phyloP scores from a whole-genome alignment of 2,329 filamentous ascomycete genomes.

The Scedosporium boydii region DNA sequence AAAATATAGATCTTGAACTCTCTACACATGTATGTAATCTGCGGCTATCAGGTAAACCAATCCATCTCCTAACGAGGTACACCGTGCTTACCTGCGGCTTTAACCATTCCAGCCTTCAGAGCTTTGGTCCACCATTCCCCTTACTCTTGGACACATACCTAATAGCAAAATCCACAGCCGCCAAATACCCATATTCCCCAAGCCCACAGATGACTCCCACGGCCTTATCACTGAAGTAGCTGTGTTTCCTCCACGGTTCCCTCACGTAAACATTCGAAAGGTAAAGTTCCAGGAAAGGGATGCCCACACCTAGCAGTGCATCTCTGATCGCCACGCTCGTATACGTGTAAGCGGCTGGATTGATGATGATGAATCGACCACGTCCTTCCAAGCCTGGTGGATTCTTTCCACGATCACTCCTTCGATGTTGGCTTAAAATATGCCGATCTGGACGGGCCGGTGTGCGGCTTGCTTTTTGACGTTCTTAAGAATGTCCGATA shows the following conservation, averaged over 20 bases:
- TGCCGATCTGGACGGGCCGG: constrained; percentile 38
- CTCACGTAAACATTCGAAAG: constrained; percentile 65
- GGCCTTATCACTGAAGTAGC: constrained; percentile 68
- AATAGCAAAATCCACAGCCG: constrained; percentile 48
- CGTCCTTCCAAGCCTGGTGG: constrained; percentile 48
- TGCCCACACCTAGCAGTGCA: constrained; percentile 56
- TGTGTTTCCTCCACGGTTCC: constrained; percentile 59
- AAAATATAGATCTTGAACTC: too few relatives aligned
- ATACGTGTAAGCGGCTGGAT: constrained; percentile 66
- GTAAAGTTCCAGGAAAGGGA: constrained; percentile 73
- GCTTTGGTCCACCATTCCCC: too few relatives aligned
- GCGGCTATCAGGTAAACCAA: too few relatives aligned
- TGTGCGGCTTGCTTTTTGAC: constrained; percentile 38
- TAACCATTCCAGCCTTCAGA: too few relatives aligned
- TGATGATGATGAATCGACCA: constrained; percentile 65
- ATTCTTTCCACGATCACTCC: constrained; percentile 66
- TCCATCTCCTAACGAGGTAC: too few relatives aligned
- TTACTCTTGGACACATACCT: too few relatives aligned
- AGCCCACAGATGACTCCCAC: constrained; percentile 63
- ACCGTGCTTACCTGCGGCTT: too few relatives aligned
- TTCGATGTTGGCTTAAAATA: constrained; percentile 72
- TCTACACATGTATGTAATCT: too few relatives aligned
- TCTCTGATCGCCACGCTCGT: constrained; percentile 70
- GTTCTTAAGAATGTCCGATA: constrained; percentile 47
- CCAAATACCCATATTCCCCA: constrained; percentile 51